These are phyloP conservation scores for Candida freyschussii DNA, from an alignment of 1,139 yeast genomes.

Conservation along the genomic window DNA sequence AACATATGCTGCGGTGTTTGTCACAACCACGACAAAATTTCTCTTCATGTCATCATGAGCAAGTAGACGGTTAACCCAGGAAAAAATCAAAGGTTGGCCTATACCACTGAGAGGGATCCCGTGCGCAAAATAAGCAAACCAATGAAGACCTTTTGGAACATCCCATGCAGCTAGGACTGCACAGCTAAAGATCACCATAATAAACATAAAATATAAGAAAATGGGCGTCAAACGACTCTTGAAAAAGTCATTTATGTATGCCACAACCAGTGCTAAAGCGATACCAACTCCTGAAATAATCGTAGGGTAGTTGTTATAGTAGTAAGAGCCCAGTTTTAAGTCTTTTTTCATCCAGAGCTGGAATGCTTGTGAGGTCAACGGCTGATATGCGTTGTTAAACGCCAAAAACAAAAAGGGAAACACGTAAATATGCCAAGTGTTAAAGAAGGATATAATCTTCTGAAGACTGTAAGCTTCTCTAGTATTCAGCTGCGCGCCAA, in stretches of 20 bases:
- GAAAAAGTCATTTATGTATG: conserved; percentile 14
- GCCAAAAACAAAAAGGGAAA: conserved; percentile 16
- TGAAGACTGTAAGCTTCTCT: conserved; percentile 15
- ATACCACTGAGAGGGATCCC: conserved; percentile 31
- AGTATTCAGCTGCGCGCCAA: conserved; percentile 19
- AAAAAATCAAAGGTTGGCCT: conserved; percentile 46
- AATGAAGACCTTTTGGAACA: conserved; percentile 18
- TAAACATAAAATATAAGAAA: conserved; percentile 11
- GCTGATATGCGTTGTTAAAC: conserved; percentile 17
- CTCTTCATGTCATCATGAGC: conserved; percentile 27
- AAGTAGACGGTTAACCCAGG: conserved; percentile 50
- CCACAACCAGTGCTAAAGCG: conserved; percentile 11
- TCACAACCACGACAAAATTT: conserved; percentile 23
- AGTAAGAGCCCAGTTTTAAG: conserved; percentile 11
- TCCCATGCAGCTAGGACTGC: conserved; percentile 16
- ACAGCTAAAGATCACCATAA: conserved; percentile 9
- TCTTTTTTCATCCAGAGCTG: conserved; percentile 17
- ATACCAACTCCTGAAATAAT: conserved; percentile 20
- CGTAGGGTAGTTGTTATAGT: conserved; percentile 19
- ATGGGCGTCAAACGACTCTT: conserved; percentile 3
- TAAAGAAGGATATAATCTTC: conserved; percentile 31
- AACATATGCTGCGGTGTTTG: conserved; percentile 21
- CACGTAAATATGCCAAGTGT: conserved; percentile 27
- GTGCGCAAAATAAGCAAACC: conserved; percentile 19
- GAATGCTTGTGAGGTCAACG: conserved; percentile 14